Conservation (phyloP, 2,329 filamentous ascomycete species). For the Nemania abortiva region DNA sequence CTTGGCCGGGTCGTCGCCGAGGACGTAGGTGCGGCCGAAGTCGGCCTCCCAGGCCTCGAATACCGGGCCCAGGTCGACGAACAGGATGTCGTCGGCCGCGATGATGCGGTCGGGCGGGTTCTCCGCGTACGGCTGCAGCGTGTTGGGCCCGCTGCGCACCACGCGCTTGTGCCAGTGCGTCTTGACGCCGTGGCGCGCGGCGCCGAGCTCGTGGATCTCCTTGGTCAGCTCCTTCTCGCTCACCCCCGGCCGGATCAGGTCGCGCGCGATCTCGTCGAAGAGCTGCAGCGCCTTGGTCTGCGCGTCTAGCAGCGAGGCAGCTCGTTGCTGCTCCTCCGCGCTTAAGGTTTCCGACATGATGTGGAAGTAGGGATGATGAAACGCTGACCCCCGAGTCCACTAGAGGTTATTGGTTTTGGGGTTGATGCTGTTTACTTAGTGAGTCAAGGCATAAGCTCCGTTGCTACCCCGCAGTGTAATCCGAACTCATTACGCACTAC, state of each 20-base stretch:
- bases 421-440: not conserved
- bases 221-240: conserved; percentile 61
- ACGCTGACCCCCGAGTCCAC: not conserved
- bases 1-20: conserved; percentile 61
- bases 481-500: conserved; percentile 4
- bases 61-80: conserved; percentile 64
- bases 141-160: conserved; percentile 63
- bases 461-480: conserved; percentile 23
- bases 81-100: conserved; percentile 62
- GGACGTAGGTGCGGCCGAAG: conserved; percentile 65
- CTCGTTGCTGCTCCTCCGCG: conserved; percentile 36
- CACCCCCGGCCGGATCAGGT: conserved; percentile 60
- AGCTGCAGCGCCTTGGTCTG: conserved; percentile 60
- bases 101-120: conserved; percentile 64
- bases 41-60: conserved; percentile 67
- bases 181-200: conserved; percentile 56
- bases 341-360: not conserved
- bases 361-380: not conserved
- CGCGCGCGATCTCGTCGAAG: conserved; percentile 61
- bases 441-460: not conserved
- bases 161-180: conserved; percentile 67
- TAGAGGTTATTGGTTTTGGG: not conserved
- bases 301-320: conserved; percentile 57
- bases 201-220: conserved; percentile 60
- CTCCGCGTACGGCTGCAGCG: conserved; percentile 60